A percentile compares a stretch with the other conserved stretches of the same genome.
Conservation (phyloP, 2,329 filamentous ascomycete genomes). For the Arthrinium phaeospermum region DNA sequence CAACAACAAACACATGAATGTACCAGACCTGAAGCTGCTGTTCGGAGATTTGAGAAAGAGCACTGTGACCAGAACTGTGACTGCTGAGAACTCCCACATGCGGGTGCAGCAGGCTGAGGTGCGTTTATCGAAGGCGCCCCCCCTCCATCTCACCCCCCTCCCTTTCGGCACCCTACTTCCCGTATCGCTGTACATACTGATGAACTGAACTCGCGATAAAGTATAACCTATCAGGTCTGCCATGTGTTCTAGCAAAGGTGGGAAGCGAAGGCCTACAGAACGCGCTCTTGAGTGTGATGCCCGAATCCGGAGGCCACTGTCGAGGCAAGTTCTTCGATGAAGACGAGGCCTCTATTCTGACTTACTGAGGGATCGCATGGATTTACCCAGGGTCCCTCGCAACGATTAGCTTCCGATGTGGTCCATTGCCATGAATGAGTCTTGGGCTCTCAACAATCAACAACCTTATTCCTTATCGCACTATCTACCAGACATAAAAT, state of each 20-base stretch:
- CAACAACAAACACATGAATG: not conserved
- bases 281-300: not conserved
- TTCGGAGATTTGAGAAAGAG: constrained; percentile 4
- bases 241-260: not conserved
- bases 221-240: constrained; percentile 11
- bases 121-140: not conserved
- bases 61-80: not conserved
- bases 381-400: not conserved
- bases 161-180: not conserved
- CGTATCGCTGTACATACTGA: not conserved
- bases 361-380: not conserved
- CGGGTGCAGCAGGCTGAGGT: not conserved
- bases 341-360: not conserved
- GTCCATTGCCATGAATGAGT: not conserved
- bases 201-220: constrained; percentile 14
- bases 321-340: not conserved
- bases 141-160: constrained; percentile 12
- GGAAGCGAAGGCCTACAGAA: not conserved
- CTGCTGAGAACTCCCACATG: not conserved
- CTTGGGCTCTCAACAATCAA: not conserved
- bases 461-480: not conserved
- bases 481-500: not conserved
- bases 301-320: not conserved
- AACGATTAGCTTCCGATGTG: not conserved
- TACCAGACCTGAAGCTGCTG: not conserved